Percentiles rank a stretch among this genome's conserved stretches.
Evolutionary conservation across 495 filamentous ascomycete species (phyloP).

Genomic region (Terfezia claveryi): DNA sequence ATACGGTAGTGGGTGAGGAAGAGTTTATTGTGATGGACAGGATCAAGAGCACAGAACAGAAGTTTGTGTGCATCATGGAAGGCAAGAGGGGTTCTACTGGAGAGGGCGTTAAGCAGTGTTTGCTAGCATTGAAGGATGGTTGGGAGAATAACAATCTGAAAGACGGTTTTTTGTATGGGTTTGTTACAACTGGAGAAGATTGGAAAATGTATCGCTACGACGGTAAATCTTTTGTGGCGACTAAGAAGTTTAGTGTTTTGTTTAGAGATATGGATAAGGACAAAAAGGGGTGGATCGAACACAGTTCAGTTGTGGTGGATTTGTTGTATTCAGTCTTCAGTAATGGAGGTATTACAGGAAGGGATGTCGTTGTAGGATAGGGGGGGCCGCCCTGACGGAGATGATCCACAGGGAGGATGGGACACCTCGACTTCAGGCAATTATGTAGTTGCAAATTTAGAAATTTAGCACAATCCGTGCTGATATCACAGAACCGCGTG

Average conservation of each 20-base stretch:
- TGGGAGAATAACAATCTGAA: background rate
- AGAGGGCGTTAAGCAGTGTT: conserved; percentile 3
- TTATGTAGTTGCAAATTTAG: too few species aligned
- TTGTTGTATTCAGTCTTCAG: too few species aligned
- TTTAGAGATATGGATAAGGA: background rate
- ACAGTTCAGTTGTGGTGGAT: too few species aligned
- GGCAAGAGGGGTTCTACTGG: conserved; percentile 2
- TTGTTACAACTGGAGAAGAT: conserved; percentile 1
- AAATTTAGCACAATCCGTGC: too few species aligned
- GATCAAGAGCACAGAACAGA: background rate
- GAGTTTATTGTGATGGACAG: conserved; percentile 4
- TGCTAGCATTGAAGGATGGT: conserved; percentile 3
- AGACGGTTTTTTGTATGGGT: conserved; percentile 1
- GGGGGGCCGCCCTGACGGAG: too few species aligned
- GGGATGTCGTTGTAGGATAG: too few species aligned
- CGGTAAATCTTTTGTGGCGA: background rate
- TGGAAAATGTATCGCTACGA: conserved; percentile 2
- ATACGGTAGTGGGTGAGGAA: background rate
- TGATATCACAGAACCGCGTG: too few species aligned
- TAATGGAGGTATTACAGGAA: too few species aligned
- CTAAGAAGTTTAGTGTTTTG: background rate
- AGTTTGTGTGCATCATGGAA: conserved; percentile 1
- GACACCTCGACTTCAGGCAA: too few species aligned
- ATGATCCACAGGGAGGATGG: too few species aligned
- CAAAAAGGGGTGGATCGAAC: background rate